Percentiles rank a stretch among this genome's conserved stretches.
phyloP scores from a whole-genome alignment of 2,329 filamentous ascomycete species.

The Fusarium illudens region DNA sequence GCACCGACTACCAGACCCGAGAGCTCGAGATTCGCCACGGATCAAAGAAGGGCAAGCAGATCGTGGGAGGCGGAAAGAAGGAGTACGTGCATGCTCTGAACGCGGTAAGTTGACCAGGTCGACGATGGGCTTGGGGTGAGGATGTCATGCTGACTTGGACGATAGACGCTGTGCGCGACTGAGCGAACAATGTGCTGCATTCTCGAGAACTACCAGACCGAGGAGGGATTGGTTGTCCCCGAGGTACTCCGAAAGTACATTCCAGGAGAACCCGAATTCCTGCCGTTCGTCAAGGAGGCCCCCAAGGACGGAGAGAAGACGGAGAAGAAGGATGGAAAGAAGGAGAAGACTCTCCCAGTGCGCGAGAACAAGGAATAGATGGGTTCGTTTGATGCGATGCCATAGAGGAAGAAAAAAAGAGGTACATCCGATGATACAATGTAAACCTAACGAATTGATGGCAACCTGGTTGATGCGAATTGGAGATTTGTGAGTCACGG shows the following conservation, averaged over 20 bases:
- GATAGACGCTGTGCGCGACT: conserved; percentile 80
- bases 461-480: neutral
- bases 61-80: conserved; percentile 79
- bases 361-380: conserved; percentile 42
- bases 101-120: conserved; percentile 53
- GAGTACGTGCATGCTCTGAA: conserved; percentile 95
- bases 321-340: conserved; percentile 42
- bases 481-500: neutral
- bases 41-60: conserved; percentile 67
- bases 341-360: conserved; percentile 40
- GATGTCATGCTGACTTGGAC: conserved; percentile 11
- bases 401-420: conserved; percentile 35
- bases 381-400: neutral
- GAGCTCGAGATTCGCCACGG: conserved; percentile 94
- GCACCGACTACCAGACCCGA: conserved; percentile 95
- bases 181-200: conserved; percentile 93
- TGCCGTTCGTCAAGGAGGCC: conserved; percentile 87
- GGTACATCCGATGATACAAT: conserved; percentile 18
- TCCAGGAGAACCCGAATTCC: conserved; percentile 86
- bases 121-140: neutral
- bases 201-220: conserved; percentile 95
- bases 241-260: conserved; percentile 89
- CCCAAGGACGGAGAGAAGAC: conserved; percentile 68
- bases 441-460: conserved; percentile 19
- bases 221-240: conserved; percentile 83